Percentiles rank a stretch among this genome's conserved stretches.
Conservation (phyloP, 1,284 basidiomycete genomes). For the Leccinum griseonigrum region DNA sequence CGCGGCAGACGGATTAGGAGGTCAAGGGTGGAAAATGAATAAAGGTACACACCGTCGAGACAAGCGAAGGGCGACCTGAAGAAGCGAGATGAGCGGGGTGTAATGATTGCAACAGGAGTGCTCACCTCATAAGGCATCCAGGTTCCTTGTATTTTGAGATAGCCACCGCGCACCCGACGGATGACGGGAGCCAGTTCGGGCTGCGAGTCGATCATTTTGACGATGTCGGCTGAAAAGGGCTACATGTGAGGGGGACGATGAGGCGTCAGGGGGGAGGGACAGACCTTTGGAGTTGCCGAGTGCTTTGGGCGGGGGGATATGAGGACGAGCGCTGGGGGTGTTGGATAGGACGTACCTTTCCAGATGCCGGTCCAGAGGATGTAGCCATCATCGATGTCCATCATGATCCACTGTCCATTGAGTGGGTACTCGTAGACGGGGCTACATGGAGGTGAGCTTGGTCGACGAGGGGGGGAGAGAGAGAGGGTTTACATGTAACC, state of each 20-base stretch:
- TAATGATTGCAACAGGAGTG: slow-evolving; percentile 1
- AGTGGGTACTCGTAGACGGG: slow-evolving; percentile 86
- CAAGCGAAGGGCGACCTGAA: slow-evolving; percentile 66
- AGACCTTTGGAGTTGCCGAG: slow-evolving; percentile 82
- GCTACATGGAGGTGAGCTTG: slow-evolving; percentile 36
- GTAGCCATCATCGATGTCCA: slow-evolving; percentile 87
- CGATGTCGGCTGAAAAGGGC: slow-evolving; percentile 68
- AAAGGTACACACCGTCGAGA: slow-evolving; percentile 61
- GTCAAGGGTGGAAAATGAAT: slow-evolving; percentile 7
- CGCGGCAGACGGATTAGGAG: slow-evolving; percentile 21
- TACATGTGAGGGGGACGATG: slow-evolving; percentile 10
- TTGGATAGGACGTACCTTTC: slow-evolving; percentile 57
- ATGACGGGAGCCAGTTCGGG: slow-evolving; percentile 79
- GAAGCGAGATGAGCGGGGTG: slow-evolving; percentile 21
- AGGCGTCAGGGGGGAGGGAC: slow-evolving; percentile 16
- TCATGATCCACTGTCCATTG: slow-evolving; percentile 89
- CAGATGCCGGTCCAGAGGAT: slow-evolving; percentile 86
- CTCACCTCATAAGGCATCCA: slow-evolving; percentile 87
- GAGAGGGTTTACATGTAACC: not conserved
- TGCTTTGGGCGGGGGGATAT: slow-evolving; percentile 40
- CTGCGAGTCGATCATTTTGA: slow-evolving; percentile 86
- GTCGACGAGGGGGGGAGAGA: not conserved
- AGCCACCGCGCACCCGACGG: slow-evolving; percentile 79
- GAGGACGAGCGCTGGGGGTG: not conserved
- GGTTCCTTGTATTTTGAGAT: slow-evolving; percentile 85